Conservation (phyloP, 202 grass and related monocot species). For the Zizania palustris region DNA sequence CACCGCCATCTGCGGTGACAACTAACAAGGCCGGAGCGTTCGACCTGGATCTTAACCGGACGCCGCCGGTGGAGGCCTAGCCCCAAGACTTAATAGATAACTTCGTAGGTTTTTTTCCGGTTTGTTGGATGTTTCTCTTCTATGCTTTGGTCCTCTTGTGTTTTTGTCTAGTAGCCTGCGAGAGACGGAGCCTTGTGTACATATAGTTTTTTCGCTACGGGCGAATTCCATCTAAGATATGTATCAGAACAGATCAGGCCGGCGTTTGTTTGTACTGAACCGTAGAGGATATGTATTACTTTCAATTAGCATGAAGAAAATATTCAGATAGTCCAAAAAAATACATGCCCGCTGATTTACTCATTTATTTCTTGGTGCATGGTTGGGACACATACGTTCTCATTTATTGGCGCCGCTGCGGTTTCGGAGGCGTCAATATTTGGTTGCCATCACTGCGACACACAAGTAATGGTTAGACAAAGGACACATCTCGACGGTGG, state of each 20-base stretch:
- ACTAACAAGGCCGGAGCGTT: slow-evolving; percentile 35
- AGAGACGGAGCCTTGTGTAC: slow-evolving; percentile 40
- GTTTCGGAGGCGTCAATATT: background rate
- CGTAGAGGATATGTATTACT: slow-evolving; percentile 33
- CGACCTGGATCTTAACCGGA: slow-evolving; percentile 80
- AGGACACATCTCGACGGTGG: background rate
- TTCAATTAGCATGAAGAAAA: slow-evolving; percentile 21
- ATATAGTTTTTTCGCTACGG: slow-evolving; percentile 56
- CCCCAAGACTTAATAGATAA: slow-evolving; percentile 20
- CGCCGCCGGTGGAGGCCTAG: slow-evolving; percentile 68
- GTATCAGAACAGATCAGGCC: slow-evolving; percentile 45
- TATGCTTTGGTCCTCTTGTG: slow-evolving; percentile 38
- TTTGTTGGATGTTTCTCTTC: slow-evolving; percentile 14
- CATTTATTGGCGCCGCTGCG: slow-evolving; percentile 36
- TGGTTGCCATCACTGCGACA: slow-evolving; percentile 46
- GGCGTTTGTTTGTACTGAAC: slow-evolving; percentile 30
- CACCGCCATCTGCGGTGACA: slow-evolving; percentile 36
- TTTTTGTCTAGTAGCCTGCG: slow-evolving; percentile 36
- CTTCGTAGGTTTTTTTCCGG: slow-evolving; percentile 41
- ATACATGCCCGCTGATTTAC: background rate
- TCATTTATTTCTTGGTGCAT: no score
- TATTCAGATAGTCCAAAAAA: background rate
- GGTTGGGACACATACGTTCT: background rate
- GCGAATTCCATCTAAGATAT: slow-evolving; percentile 50
- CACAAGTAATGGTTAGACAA: slow-evolving; percentile 5